Conservation (phyloP, 306 rosid genomes). For the Citrullus amarus region DNA sequence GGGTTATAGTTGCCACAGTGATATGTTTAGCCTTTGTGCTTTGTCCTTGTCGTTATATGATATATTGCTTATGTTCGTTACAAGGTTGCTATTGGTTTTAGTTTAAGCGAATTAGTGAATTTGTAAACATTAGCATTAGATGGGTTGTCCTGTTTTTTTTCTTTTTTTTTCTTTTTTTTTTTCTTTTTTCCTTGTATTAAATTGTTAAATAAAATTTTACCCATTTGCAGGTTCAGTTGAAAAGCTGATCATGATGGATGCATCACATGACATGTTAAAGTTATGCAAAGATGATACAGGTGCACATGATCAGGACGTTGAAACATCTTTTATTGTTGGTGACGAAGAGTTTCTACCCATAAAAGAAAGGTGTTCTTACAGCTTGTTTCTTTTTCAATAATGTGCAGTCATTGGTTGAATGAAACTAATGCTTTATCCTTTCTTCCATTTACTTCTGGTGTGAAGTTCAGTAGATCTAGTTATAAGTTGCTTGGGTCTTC, state of each 20-base stretch:
- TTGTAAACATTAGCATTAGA: background rate
- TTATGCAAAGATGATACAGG: slow-evolving; percentile 40
- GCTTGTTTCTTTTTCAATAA: slow-evolving; percentile 1
- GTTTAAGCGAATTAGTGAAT: background rate
- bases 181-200: background rate
- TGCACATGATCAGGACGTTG: slow-evolving; percentile 19
- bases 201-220: background rate
- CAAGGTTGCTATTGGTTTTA: background rate
- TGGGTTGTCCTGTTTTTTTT: background rate
- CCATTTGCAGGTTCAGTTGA: slow-evolving; percentile 46
- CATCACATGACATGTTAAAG: slow-evolving; percentile 72
- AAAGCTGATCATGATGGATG: slow-evolving; percentile 70
- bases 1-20: background rate
- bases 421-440: slow-evolving; percentile 5
- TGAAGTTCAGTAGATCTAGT: slow-evolving; percentile 83
- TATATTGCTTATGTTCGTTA: background rate
- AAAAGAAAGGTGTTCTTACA: slow-evolving; percentile 49
- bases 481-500: slow-evolving; percentile 88
- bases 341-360: slow-evolving; percentile 88
- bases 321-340: slow-evolving; percentile 56
- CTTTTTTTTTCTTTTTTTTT: too few species aligned
- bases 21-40: background rate
- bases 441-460: slow-evolving; percentile 10
- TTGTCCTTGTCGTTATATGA: background rate
- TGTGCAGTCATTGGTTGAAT: background rate